Percentiles rank a stretch among this genome's conserved stretches.
phyloP scores from a whole-genome alignment of 495 filamentous ascomycete genomes.

The Cladorrhinum samala region DNA sequence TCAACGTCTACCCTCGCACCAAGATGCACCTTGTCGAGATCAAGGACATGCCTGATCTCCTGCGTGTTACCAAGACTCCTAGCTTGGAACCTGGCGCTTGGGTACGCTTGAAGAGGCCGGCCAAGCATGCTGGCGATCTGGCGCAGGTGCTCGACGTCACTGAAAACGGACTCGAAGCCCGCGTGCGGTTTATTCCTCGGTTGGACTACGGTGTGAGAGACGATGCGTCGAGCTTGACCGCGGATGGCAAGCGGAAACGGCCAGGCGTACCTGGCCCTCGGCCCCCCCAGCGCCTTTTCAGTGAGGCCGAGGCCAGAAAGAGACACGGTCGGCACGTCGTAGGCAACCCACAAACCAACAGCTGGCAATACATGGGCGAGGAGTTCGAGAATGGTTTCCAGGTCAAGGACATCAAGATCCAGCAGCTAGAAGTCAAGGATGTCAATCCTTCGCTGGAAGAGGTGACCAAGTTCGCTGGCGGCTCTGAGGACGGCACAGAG shows the following conservation, averaged over 20 bases:
- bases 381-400: conserved; percentile 90
- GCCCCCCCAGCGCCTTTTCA: conserved; percentile 91
- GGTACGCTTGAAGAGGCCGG: conserved; percentile 76
- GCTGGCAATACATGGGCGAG: conserved; percentile 77
- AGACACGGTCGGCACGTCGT: conserved; percentile 68
- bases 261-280: conserved; percentile 51
- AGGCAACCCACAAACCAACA: conserved; percentile 57
- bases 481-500: conserved; percentile 83
- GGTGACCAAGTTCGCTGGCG: conserved; percentile 85
- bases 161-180: conserved; percentile 82
- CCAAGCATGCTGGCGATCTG: conserved; percentile 82
- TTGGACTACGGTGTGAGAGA: conserved; percentile 88
- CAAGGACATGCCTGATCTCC: conserved; percentile 92
- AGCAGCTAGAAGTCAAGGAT: conserved; percentile 71
- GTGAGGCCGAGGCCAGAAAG: conserved; percentile 87
- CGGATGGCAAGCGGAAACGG: conserved; percentile 73
- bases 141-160: conserved; percentile 92
- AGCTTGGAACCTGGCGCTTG: conserved; percentile 83
- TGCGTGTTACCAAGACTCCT: conserved; percentile 81
- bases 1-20: conserved; percentile 71
- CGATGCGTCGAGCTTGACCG: conserved; percentile 51
- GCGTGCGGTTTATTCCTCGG: conserved; percentile 79
- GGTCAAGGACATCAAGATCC: conserved; percentile 89
- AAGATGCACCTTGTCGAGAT: conserved; percentile 87
- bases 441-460: conserved; percentile 94